Conservation (phyloP, 2,329 filamentous ascomycete genomes). For the Tolypocladium amazonense region DNA sequence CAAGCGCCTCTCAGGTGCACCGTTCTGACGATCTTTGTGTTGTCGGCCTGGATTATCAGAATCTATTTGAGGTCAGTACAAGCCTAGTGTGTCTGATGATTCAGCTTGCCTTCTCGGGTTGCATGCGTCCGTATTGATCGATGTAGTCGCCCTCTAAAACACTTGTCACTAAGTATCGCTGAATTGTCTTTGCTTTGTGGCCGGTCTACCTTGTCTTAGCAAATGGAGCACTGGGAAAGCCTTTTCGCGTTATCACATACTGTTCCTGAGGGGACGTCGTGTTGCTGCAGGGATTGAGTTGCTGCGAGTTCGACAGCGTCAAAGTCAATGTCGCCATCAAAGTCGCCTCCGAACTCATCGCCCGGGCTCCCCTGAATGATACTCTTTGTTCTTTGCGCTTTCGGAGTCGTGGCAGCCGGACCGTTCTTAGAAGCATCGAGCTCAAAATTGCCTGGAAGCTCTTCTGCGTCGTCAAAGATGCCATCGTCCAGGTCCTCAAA, state of each 20-base stretch:
- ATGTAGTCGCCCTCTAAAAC: slow-evolving; percentile 60
- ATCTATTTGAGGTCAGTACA: slow-evolving; percentile 39
- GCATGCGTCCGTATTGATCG: slow-evolving; percentile 47
- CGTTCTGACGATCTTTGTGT: slow-evolving; percentile 50
- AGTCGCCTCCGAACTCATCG: slow-evolving; percentile 29
- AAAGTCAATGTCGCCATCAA: slow-evolving; percentile 67
- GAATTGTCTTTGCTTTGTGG: slow-evolving; percentile 62
- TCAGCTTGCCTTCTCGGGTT: slow-evolving; percentile 56
- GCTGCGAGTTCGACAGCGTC: slow-evolving; percentile 65
- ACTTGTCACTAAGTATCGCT: slow-evolving; percentile 74
- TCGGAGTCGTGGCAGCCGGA: slow-evolving; percentile 3
- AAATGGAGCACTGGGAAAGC: slow-evolving; percentile 18
- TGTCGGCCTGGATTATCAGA: slow-evolving; percentile 72
- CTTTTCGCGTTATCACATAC: slow-evolving; percentile 23
- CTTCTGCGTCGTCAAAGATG: slow-evolving; percentile 34
- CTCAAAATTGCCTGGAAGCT: background rate
- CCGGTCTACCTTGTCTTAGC: slow-evolving; percentile 61
- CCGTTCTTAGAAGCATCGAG: background rate
- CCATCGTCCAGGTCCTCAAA: slow-evolving; percentile 60
- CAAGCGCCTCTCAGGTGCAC: slow-evolving; percentile 78
- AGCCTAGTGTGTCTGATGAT: too few relatives aligned
- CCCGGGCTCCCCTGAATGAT: slow-evolving; percentile 8
- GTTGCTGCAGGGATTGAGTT: slow-evolving; percentile 48
- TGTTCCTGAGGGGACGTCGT: slow-evolving; percentile 14
- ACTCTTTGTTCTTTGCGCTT: slow-evolving; percentile 3